Evolutionary conservation across 2,329 filamentous ascomycete species (phyloP), one percentile per base, ranked within the genome.

Genomic region (Tolypocladium nubicola): DNA sequence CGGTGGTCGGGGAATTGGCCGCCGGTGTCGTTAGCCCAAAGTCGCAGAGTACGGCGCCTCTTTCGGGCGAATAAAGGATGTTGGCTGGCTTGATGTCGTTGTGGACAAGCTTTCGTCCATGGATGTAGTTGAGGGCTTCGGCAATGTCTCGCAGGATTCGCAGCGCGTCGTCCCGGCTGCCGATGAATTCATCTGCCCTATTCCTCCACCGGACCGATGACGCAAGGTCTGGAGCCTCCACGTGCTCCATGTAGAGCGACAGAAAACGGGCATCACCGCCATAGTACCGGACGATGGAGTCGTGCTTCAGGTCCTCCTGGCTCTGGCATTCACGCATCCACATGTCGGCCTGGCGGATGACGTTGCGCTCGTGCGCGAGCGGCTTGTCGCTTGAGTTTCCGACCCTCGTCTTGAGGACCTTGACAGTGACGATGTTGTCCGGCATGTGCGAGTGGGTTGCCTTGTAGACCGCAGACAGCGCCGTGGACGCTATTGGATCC

Each of bases 61-160:
- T 75, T 43, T 83, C 79, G 35, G 74, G 74, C 16, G 80, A 83
- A 68, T 83, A 85, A 38, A 85, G 70, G 56, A 84, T 83, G 60
- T 84, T 85, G 61, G 76, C 79, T 1, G 82, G 82, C 66, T 84
- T 84, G 68, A 84, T 82, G 66, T 85, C 82, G 68, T 84, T 85
- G 68, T 85, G 82, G 14, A 83, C 78, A 26, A 80, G 70, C 56
- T 73, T 73, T 57, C 76, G 75, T 53, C 71, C 71, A 67, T 85
- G 82, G 39, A 85, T 73, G 65, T 84, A 84, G 65, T 77, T 71
- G 49, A 85, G 70, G 2, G 80, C 82, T 59, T 75, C 72, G 23
- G 77, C 69, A 55, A 82, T 81, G 64, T 84, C 80, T 35, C 72
- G 73, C 37, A 84, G 64, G 53, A 84, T 83, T 21, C 77, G 76